phyloP scores from a whole-genome alignment of 78 protist genomes.

The Bodo saltans region DNA sequence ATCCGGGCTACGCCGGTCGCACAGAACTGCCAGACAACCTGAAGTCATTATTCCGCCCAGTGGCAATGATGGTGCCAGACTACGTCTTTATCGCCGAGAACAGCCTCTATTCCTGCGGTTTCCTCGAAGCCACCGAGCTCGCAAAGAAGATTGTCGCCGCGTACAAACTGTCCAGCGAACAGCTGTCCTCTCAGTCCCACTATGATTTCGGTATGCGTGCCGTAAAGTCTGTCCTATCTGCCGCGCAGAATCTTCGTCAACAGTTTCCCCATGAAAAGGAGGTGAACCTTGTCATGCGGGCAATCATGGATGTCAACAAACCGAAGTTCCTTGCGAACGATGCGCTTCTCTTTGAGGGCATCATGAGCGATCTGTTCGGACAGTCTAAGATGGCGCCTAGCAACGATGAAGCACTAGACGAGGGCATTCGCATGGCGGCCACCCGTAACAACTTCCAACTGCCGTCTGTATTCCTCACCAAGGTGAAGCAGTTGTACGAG shows the following conservation, averaged over 20 bases:
- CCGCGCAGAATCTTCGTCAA: slow-evolving; percentile 64
- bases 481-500: slow-evolving; percentile 43
- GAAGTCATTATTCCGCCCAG: slow-evolving; percentile 75
- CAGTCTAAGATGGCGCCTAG: slow-evolving; percentile 19
- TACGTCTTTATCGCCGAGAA: slow-evolving; percentile 75
- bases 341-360: slow-evolving; percentile 33
- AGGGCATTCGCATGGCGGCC: neutral
- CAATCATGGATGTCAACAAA: slow-evolving; percentile 28
- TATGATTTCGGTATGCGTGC: slow-evolving; percentile 87
- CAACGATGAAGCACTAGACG: slow-evolving; percentile 26
- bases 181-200: slow-evolving; percentile 69
- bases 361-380: slow-evolving; percentile 42
- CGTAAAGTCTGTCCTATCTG: slow-evolving; percentile 65
- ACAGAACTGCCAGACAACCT: slow-evolving; percentile 66
- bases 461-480: neutral
- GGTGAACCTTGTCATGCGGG: slow-evolving; percentile 31
- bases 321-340: slow-evolving; percentile 51
- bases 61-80: slow-evolving; percentile 89
- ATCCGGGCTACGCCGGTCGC: slow-evolving; percentile 84
- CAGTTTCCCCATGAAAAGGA: slow-evolving; percentile 30
- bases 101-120: slow-evolving; percentile 64
- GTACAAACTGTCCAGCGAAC: slow-evolving; percentile 55
- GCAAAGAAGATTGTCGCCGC: slow-evolving; percentile 59
- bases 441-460: neutral
- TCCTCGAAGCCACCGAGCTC: slow-evolving; percentile 44